A percentile compares a stretch with the other conserved stretches of the same genome.
Evolutionary conservation across 2,329 filamentous ascomycete species (phyloP).

Genomic region (Cercospora berteroae): DNA sequence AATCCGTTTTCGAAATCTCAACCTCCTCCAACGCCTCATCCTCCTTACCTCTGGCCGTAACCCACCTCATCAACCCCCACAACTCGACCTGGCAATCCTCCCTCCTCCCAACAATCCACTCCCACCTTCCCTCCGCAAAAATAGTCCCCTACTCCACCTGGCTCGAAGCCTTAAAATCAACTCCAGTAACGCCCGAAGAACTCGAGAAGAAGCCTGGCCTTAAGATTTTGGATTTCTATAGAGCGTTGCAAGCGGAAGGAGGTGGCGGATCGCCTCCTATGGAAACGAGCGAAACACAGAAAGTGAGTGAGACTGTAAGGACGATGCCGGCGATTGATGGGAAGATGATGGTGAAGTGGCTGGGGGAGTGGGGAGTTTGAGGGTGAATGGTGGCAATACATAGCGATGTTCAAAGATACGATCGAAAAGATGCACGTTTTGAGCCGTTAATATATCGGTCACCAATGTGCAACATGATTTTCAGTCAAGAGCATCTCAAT

Average conservation of each 20-base stretch:
- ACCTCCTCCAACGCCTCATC: not conserved
- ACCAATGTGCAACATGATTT: too few relatives aligned
- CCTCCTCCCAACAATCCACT: not conserved
- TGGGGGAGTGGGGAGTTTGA: conserved; percentile 29
- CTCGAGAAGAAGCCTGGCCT: conserved; percentile 29
- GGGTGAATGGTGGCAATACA: too few relatives aligned
- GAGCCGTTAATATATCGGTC: too few relatives aligned
- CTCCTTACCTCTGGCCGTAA: conserved; percentile 19
- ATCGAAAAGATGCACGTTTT: too few relatives aligned
- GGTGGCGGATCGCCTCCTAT: conserved; percentile 23
- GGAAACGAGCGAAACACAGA: conserved; percentile 26
- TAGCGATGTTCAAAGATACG: too few relatives aligned
- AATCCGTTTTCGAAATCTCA: conserved; percentile 27
- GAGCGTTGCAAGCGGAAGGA: conserved; percentile 22
- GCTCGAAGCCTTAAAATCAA: conserved; percentile 23
- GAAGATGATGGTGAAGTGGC: conserved; percentile 29
- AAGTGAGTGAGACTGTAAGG: conserved; percentile 34
- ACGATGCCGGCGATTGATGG: conserved; percentile 28
- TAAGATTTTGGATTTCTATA: conserved; percentile 36
- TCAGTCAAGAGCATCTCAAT: too few relatives aligned
- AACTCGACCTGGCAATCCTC: conserved; percentile 25
- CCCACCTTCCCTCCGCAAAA: not conserved
- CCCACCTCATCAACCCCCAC: conserved; percentile 34
- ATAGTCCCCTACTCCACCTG: conserved; percentile 29
- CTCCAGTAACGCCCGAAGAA: conserved; percentile 24